Conservation (phyloP, 1,139 yeast genomes). For the Pichia sp. region DNA sequence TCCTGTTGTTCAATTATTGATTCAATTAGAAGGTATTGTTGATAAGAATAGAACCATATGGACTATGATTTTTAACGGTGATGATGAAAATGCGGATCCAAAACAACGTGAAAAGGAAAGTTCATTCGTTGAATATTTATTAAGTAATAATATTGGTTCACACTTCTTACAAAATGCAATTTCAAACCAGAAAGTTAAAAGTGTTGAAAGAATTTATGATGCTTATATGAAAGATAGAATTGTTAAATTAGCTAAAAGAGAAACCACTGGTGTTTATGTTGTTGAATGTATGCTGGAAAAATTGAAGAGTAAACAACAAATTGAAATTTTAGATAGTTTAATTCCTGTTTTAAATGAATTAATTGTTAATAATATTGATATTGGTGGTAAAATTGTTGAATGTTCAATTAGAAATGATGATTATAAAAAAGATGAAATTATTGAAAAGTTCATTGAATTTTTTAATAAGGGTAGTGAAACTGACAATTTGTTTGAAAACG, state of each 20-base stretch:
- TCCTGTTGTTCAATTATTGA: slow-evolving; percentile 75
- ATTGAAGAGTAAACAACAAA: slow-evolving; percentile 52
- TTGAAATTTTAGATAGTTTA: slow-evolving; percentile 59
- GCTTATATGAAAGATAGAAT: slow-evolving; percentile 71
- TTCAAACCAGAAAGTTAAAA: slow-evolving; percentile 58
- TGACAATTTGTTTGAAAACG: slow-evolving; percentile 52
- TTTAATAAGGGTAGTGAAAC: slow-evolving; percentile 40
- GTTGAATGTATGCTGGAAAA: slow-evolving; percentile 62
- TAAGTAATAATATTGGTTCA: slow-evolving; percentile 86
- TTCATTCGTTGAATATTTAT: slow-evolving; percentile 74
- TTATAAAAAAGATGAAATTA: slow-evolving; percentile 61
- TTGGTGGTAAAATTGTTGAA: slow-evolving; percentile 63
- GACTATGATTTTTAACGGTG: slow-evolving; percentile 44
- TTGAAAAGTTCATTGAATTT: slow-evolving; percentile 47
- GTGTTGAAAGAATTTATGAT: slow-evolving; percentile 62
- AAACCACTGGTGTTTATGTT: slow-evolving; percentile 78
- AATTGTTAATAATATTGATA: slow-evolving; percentile 62
- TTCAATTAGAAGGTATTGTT: slow-evolving; percentile 77
- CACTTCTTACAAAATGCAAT: slow-evolving; percentile 77
- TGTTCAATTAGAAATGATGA: slow-evolving; percentile 56
- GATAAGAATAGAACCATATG: slow-evolving; percentile 65
- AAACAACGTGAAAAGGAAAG: slow-evolving; percentile 58
- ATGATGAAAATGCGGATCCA: slow-evolving; percentile 26
- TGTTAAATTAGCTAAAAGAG: slow-evolving; percentile 66
- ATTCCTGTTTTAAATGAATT: slow-evolving; percentile 62